Conservation (phyloP, 345 rosid genomes). For the Balakata baccata region DNA sequence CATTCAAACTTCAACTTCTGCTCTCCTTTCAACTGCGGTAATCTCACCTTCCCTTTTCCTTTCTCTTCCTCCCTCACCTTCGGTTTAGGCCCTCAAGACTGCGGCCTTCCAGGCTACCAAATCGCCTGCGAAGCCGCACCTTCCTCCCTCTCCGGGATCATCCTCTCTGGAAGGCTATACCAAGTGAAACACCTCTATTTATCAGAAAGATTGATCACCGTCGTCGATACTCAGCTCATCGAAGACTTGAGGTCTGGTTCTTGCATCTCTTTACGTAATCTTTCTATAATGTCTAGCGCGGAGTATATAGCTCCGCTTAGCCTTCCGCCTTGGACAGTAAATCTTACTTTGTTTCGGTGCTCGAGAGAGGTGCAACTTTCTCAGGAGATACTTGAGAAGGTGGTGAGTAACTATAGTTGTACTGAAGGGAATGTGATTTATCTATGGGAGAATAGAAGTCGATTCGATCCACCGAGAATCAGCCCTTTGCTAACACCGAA, state of each 20-base stretch:
- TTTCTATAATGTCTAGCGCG: too few relatives aligned
- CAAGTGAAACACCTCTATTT: not conserved
- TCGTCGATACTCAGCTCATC: not conserved
- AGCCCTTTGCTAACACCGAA: not conserved
- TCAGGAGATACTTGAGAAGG: not conserved
- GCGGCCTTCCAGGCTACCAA: constrained; percentile 32
- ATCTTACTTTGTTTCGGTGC: not conserved
- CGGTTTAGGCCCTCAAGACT: constrained; percentile 11
- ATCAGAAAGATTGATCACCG: not conserved
- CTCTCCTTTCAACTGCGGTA: not conserved
- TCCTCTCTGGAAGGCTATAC: not conserved
- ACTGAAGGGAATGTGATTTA: not conserved
- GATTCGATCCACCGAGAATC: not conserved
- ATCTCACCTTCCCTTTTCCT: constrained; percentile 24
- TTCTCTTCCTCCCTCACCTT: constrained; percentile 24
- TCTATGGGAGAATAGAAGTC: not conserved
- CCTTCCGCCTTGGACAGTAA: not conserved
- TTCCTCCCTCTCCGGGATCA: not conserved
- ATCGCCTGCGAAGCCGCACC: not conserved
- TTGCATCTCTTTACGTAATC: not conserved
- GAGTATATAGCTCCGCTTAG: not conserved
- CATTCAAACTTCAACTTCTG: constrained; percentile 17
- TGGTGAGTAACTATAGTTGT: not conserved
- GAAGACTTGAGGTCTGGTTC: not conserved
- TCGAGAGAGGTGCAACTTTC: not conserved